Evolutionary conservation across 176 grass and related monocot species (phyloP).

Genomic region (Eremochloa ophiuroides): DNA sequence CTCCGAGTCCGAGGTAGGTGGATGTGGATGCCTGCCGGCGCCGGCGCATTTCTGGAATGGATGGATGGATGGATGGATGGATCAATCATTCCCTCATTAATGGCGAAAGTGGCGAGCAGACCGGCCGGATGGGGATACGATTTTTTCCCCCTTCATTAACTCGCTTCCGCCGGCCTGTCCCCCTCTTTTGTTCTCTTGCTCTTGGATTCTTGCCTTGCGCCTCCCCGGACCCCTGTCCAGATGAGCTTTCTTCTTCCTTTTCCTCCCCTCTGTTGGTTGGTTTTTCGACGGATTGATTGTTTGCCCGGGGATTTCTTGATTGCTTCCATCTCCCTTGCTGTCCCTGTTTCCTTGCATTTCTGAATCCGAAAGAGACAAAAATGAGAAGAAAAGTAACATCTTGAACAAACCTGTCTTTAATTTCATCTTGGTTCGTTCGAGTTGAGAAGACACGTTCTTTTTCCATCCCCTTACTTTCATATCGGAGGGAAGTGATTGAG

Average conservation of each 20-base stretch:
- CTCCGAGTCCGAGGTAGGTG: conserved; percentile 46
- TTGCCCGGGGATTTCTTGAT: not conserved
- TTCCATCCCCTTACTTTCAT: conserved; percentile 2
- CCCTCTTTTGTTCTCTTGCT: conserved; percentile 39
- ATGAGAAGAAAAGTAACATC: not conserved
- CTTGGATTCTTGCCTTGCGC: conserved; percentile 32
- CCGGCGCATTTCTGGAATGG: not conserved
- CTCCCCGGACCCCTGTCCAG: not conserved
- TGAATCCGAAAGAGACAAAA: not conserved
- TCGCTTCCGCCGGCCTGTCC: not conserved
- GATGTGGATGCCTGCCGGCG: conserved; percentile 2
- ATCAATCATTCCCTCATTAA: conserved; percentile 82
- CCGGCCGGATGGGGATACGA: conserved; percentile 10
- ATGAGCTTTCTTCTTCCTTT: not conserved
- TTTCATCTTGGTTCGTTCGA: not conserved
- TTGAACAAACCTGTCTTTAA: not conserved
- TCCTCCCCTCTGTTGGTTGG: not conserved
- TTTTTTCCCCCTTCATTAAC: conserved; percentile 25
- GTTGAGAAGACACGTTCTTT: not conserved
- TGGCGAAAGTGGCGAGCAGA: conserved; percentile 39
- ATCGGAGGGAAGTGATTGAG: not conserved
- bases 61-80: conserved; percentile 34
- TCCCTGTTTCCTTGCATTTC: not conserved
- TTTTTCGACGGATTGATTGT: not conserved
- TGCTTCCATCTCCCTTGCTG: not conserved